Base-by-base conservation (phyloP, 768 basidiomycete genomes). In the Inosperma sp. region DNA sequence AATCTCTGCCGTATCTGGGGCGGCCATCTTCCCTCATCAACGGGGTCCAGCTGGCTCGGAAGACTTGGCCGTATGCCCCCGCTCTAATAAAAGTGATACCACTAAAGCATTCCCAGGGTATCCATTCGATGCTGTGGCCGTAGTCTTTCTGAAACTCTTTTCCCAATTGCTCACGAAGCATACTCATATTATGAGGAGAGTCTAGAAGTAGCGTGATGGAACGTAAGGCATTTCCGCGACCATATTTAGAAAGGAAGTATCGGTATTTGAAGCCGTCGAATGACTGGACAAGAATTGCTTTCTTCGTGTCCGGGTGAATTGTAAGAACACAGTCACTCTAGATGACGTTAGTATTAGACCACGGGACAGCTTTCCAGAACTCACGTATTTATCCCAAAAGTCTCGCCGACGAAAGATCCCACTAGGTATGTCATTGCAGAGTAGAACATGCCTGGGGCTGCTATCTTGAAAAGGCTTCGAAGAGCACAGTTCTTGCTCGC, bases 211-310 rank as follows among this genome's bases (percentile, higher is more conserved):
- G 36, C 17, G 36, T 37, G 36, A 37, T 37, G 3, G 36, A 37
- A 37, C 36, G 36, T 22, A 37, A 37, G 36, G 36, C 36, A 37
- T 37, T 37, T 19, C 19, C 36, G 36, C 17, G 36, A 19, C 36
- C 36, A 37, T 37, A 37, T 37, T 37, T 37, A 37, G 36, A 19
- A 37, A 37, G 36, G 36, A 37, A 37, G 36, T 37, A 37, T 37
- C 36, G 36, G 36, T 37, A 37, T 37, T 37, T 37, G 36, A 37
- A 37, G 36, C 36, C 36, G 17, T 37, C 36, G 36, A 37, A 37
- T 21, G 36, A 37, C 36, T 37, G 36, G 36, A 37, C 36, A 37
- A 37, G 36, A 37, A 37, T 37, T 21, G 36, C 36, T 37, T 37
- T 22, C 36, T 37, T 37, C 36, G 36, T 37, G 17, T 37, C 36